These are phyloP conservation scores for Amniculicola lignicola DNA, from an alignment of 495 filamentous ascomycete species.

Conservation along the genomic window DNA sequence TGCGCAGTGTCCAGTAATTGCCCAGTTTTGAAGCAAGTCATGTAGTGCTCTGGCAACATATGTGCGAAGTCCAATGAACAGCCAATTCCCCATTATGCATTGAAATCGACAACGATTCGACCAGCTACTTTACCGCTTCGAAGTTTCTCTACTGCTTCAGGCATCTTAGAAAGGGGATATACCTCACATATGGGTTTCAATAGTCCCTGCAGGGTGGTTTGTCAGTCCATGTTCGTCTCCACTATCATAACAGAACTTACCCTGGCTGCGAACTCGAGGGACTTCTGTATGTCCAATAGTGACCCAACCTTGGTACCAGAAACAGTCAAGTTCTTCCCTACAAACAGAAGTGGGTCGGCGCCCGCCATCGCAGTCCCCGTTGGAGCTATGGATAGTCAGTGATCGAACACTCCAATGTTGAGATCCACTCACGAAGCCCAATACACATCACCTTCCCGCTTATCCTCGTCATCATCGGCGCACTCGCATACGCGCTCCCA, in stretches of 20 bases:
- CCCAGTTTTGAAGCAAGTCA: no score
- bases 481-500: slow-evolving; percentile 45
- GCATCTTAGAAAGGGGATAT: slow-evolving; percentile 31
- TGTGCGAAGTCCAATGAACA: no score
- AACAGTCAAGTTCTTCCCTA: slow-evolving; percentile 47
- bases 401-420: not conserved
- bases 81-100: no score
- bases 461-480: slow-evolving; percentile 39
- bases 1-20: no score
- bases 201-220: slow-evolving; percentile 40
- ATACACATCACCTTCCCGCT: slow-evolving; percentile 51
- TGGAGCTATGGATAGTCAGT: slow-evolving; percentile 25
- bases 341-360: slow-evolving; percentile 45
- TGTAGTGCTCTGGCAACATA: no score
- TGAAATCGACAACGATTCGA: slow-evolving; percentile 52
- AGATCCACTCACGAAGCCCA: slow-evolving; percentile 23
- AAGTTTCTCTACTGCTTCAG: slow-evolving; percentile 41
- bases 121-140: slow-evolving; percentile 48
- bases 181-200: slow-evolving; percentile 42
- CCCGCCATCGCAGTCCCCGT: slow-evolving; percentile 28
- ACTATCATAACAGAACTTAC: not conserved
- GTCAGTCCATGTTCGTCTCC: not conserved
- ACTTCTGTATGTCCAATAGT: slow-evolving; percentile 46
- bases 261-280: slow-evolving; percentile 48
- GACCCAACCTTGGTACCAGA: slow-evolving; percentile 51